These are phyloP conservation scores for Penicillium silybi DNA, from an alignment of 495 filamentous ascomycete genomes.

Conservation along the genomic window DNA sequence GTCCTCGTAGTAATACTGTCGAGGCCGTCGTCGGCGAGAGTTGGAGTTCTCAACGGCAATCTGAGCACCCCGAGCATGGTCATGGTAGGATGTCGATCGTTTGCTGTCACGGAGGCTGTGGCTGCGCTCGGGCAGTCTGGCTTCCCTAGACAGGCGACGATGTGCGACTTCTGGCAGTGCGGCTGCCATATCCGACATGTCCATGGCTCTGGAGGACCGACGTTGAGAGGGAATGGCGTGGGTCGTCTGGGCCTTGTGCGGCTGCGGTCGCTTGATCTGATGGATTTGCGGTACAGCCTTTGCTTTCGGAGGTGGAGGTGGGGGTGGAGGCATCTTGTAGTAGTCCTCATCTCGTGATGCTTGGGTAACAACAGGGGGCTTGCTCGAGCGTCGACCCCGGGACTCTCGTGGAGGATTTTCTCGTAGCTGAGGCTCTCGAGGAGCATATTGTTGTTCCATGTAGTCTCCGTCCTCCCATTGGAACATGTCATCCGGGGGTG, in stretches of 20 bases:
- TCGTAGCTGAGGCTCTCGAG: slow-evolving; percentile 24
- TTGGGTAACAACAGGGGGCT: slow-evolving; percentile 4
- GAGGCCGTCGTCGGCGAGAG: slow-evolving; percentile 29
- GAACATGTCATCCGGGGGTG: slow-evolving; percentile 27
- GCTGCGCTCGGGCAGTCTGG: slow-evolving; percentile 31
- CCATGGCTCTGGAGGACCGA: slow-evolving; percentile 30
- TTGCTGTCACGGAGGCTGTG: slow-evolving; percentile 29
- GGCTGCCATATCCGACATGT: slow-evolving; percentile 30
- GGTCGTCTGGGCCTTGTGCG: slow-evolving; percentile 27
- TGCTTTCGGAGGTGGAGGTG: slow-evolving; percentile 33
- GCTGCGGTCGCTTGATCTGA: slow-evolving; percentile 24
- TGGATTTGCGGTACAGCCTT: slow-evolving; percentile 27
- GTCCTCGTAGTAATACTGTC: slow-evolving; percentile 30
- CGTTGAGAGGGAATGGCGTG: slow-evolving; percentile 27
- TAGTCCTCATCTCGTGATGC: slow-evolving; percentile 43
- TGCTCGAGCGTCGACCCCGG: slow-evolving; percentile 8
- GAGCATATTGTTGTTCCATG: slow-evolving; percentile 24
- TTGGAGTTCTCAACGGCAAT: slow-evolving; percentile 33
- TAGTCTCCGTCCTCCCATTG: slow-evolving; percentile 28
- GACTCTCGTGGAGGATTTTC: slow-evolving; percentile 1
- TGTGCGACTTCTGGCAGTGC: slow-evolving; percentile 32
- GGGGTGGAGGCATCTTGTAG: slow-evolving; percentile 40
- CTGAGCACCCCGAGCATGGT: slow-evolving; percentile 24
- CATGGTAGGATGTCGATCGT: slow-evolving; percentile 33
- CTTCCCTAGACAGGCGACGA: slow-evolving; percentile 27